Percentiles rank a stretch among this genome's conserved stretches.
Conservation (phyloP, 495 filamentous ascomycete genomes). For the Tuber calosporum region DNA sequence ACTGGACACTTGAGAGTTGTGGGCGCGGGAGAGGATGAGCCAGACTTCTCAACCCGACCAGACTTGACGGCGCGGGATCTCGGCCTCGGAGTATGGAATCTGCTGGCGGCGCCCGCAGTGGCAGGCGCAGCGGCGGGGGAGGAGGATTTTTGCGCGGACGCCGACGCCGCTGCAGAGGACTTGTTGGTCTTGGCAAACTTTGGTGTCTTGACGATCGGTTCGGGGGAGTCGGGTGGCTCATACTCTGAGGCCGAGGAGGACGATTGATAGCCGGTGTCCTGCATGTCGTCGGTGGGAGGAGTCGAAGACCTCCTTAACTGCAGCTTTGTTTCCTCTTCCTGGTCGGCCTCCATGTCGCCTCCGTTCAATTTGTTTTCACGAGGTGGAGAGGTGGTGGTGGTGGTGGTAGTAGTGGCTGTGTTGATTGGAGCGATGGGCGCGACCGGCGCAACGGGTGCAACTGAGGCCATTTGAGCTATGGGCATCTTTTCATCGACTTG, state of each 20-base stretch:
- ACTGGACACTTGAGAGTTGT: slow-evolving; percentile 39
- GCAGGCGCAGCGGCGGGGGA: slow-evolving; percentile 7
- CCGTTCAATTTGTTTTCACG: not conserved
- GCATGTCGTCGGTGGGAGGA: not conserved
- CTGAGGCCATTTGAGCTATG: not conserved
- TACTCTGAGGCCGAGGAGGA: slow-evolving; percentile 33
- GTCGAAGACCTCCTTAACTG: not conserved
- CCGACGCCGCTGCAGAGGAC: not conserved
- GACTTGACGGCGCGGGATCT: slow-evolving; percentile 25
- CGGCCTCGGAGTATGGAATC: slow-evolving; percentile 17
- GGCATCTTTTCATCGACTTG: not conserved
- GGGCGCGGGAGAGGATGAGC: slow-evolving; percentile 22
- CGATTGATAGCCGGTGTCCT: slow-evolving; percentile 35
- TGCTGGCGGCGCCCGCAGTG: not conserved
- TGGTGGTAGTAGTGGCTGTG: not conserved
- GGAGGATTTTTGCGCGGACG: slow-evolving; percentile 9
- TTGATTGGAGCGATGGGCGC: slow-evolving; percentile 1
- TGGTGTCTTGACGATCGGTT: not conserved
- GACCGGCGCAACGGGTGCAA: not conserved
- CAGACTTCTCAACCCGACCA: slow-evolving; percentile 33
- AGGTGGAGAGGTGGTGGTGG: not conserved
- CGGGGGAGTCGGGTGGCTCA: slow-evolving; percentile 20
- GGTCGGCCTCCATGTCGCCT: not conserved
- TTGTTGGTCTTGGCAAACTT: slow-evolving; percentile 4
- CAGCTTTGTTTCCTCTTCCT: not conserved